phyloP scores from a whole-genome alignment of 2,329 filamentous ascomycete genomes.

The Aschersonia sp. region DNA sequence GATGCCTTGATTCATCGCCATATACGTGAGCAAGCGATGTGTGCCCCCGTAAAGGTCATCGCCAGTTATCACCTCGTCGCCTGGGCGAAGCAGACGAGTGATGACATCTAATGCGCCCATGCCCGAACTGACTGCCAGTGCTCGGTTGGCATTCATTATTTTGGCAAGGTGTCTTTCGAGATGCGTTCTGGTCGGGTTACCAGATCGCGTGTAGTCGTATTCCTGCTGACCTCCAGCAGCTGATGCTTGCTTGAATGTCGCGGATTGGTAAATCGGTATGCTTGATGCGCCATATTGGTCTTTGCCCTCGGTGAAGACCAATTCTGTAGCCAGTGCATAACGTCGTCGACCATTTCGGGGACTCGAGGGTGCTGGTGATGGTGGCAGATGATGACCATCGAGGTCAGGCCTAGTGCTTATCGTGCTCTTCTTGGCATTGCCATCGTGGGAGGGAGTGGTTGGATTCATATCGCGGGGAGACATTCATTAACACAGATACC shows the following conservation, averaged over 20 bases:
- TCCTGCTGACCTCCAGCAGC: slow-evolving; percentile 65
- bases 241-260: slow-evolving; percentile 90
- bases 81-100: slow-evolving; percentile 74
- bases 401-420: slow-evolving; percentile 45
- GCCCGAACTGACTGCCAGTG: slow-evolving; percentile 84
- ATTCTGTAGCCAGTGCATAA: slow-evolving; percentile 88
- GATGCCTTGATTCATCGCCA: slow-evolving; percentile 80
- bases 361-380: slow-evolving; percentile 85
- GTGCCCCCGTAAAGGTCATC: slow-evolving; percentile 95
- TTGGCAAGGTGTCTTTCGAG: slow-evolving; percentile 94
- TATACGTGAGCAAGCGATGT: slow-evolving; percentile 82
- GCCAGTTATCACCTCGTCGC: slow-evolving; percentile 93
- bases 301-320: slow-evolving; percentile 90
- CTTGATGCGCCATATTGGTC: slow-evolving; percentile 97
- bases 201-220: slow-evolving; percentile 97
- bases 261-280: slow-evolving; percentile 94
- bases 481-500: not conserved
- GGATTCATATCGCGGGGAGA: not conserved
- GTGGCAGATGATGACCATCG: slow-evolving; percentile 73
- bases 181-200: slow-evolving; percentile 91
- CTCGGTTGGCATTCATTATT: slow-evolving; percentile 91
- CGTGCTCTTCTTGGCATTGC: not conserved
- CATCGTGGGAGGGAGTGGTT: not conserved
- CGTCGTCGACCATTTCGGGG: slow-evolving; percentile 67
- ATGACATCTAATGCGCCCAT: slow-evolving; percentile 98